Conservation (phyloP, 1,284 basidiomycete genomes). For the Heterobasidion occidentale region DNA sequence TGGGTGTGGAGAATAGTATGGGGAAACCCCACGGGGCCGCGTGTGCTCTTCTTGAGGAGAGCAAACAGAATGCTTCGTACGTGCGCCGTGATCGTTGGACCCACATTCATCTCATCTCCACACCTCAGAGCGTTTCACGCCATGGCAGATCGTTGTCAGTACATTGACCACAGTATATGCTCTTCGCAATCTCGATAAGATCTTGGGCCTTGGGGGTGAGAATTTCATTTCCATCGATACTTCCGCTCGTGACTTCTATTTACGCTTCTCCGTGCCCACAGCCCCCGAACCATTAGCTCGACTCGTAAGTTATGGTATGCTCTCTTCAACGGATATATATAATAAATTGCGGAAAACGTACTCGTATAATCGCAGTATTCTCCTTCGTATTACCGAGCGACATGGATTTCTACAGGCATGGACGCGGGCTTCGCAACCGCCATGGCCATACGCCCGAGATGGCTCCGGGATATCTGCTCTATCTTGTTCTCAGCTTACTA, state of each 20-base stretch:
- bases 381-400: slow-evolving; percentile 91
- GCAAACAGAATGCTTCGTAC: slow-evolving; percentile 55
- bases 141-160: slow-evolving; percentile 89
- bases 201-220: slow-evolving; percentile 79
- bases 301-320: slow-evolving; percentile 45
- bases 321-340: neutral
- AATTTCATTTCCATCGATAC: slow-evolving; percentile 5
- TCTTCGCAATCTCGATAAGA: slow-evolving; percentile 79
- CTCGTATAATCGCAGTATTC: slow-evolving; percentile 57
- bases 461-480: slow-evolving; percentile 83
- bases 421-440: slow-evolving; percentile 97
- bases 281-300: slow-evolving; percentile 91
- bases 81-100: slow-evolving; percentile 16
- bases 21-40: slow-evolving; percentile 63
- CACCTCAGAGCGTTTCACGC: slow-evolving; percentile 72
- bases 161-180: slow-evolving; percentile 84
- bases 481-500: slow-evolving; percentile 87
- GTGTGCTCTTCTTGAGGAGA: slow-evolving; percentile 52
- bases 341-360: neutral
- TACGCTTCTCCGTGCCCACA: slow-evolving; percentile 22
- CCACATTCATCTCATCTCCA: neutral
- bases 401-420: slow-evolving; percentile 91
- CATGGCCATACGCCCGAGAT: slow-evolving; percentile 88
- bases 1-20: slow-evolving; percentile 78
- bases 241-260: neutral